Evolutionary conservation across 768 basidiomycete species (phyloP).

Genomic region (Suillus subluteus): DNA sequence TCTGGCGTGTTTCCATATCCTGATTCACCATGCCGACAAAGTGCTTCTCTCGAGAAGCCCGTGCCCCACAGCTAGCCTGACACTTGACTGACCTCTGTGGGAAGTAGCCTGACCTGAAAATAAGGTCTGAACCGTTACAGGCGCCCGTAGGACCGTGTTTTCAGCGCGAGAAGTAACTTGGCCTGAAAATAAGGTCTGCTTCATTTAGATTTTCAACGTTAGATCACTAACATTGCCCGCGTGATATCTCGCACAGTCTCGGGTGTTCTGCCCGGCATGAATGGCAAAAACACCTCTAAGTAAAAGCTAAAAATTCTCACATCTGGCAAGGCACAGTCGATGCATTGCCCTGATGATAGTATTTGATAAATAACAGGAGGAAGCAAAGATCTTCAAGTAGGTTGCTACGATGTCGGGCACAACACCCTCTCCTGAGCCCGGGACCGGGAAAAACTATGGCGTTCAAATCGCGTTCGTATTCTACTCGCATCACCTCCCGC

Average conservation of each 20-base stretch:
- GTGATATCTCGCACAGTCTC: neutral
- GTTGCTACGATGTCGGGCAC: neutral
- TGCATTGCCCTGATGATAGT: neutral
- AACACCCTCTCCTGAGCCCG: neutral
- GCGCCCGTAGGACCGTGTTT: no score
- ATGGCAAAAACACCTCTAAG: neutral
- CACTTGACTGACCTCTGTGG: no score
- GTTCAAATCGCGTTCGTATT: conserved; percentile 9
- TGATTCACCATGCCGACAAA: no score
- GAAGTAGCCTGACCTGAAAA: no score
- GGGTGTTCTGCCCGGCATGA: neutral
- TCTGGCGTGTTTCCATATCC: no score
- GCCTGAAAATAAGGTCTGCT: no score
- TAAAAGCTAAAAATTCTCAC: neutral
- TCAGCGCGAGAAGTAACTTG: no score
- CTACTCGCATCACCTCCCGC: neutral
- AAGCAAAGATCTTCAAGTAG: no score
- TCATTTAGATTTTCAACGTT: neutral
- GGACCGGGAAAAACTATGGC: neutral
- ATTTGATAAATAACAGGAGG: neutral
- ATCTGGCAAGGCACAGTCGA: neutral
- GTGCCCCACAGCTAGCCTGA: no score
- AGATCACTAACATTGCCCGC: neutral
- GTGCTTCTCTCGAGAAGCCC: no score
- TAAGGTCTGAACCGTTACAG: no score